Evolutionary conservation across 2,329 filamentous ascomycete genomes (phyloP), one percentile per base, ranked within the genome.

Genomic region (Shiraia bambusicola): DNA sequence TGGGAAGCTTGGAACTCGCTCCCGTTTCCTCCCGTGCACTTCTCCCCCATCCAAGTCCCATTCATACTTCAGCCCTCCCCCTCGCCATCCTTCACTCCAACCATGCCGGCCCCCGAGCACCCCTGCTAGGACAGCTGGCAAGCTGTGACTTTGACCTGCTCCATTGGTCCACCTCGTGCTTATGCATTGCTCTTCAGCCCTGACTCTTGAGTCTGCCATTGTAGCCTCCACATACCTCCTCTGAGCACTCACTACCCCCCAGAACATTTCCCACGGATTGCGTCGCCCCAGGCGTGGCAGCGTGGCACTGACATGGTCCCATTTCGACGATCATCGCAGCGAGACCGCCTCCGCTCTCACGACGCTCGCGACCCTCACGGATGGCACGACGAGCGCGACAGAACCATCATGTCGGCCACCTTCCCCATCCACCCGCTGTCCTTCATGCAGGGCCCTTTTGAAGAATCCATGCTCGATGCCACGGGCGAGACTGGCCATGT

Each of bases 391-490:
- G 57, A 63, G 40, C 64, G 57, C 54, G 58, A 62, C 52, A 50
- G 53, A 37, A 55, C 52, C 61, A 62, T 61, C 57, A 65, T 65
- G 59, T 56, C 59, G 30, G 54, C 56, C 33, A 58, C 56, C 42
- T 65, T 73, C 46, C 79, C 79, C n/a, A 63, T 70, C 30, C 88
- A 94, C 62, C 88, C 88, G 6, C 84, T 93, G 37, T 72, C 80
- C 12, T 78, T 80, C 22, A 87, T 93, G 81, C 88, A 93, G 66
- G 81, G 79, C 48, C 87, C 88, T 47, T 93, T 94, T 64, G 83
- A 87, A 56, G 88, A 93, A 69, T 92, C 87, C 2, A 81, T 93
- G 54, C 72, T 82, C 42, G 88, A 93, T 61, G 84, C 84, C 76
- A 62, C 69, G 77, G 43, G 65, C 47, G 60, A 66, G 50, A 64